Conservation (phyloP, 768 basidiomycete genomes). For the Strobilomyces dryophilus region DNA sequence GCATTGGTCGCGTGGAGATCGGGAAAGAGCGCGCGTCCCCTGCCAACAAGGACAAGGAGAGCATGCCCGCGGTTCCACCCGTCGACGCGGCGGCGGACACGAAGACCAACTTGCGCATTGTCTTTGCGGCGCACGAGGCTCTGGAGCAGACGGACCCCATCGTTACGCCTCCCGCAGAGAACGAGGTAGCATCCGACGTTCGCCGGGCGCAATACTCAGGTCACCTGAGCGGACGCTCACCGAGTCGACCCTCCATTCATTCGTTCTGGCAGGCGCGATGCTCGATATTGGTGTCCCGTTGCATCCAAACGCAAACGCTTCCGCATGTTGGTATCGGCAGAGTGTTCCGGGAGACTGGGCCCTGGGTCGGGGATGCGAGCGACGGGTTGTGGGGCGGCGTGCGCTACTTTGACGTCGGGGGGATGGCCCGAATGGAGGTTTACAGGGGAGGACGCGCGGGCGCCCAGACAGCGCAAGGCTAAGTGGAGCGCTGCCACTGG, state of each 20-base stretch:
- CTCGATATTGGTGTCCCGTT: slow-evolving; percentile 84
- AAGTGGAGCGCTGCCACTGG: no score
- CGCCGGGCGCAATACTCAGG: slow-evolving; percentile 19
- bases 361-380: slow-evolving; percentile 58
- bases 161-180: slow-evolving; percentile 1
- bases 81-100: slow-evolving; percentile 6
- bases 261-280: slow-evolving; percentile 36
- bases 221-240: slow-evolving; percentile 16
- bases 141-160: slow-evolving; percentile 9
- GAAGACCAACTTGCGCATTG: slow-evolving; percentile 19
- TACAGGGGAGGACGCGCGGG: no score
- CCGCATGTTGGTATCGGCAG: slow-evolving; percentile 85
- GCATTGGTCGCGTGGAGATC: no score
- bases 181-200: no score
- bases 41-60: no score
- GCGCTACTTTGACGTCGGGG: no score
- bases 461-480: no score
- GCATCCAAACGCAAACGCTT: slow-evolving; percentile 79
- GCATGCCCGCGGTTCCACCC: no score
- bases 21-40: no score
- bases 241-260: no score
- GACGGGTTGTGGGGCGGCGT: no score
- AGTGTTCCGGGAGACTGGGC: slow-evolving; percentile 73
- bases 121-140: slow-evolving; percentile 18
- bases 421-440: no score